These are phyloP conservation scores for Paecilomyces niveus DNA, from an alignment of 2,329 filamentous ascomycete species.

Conservation along the genomic window DNA sequence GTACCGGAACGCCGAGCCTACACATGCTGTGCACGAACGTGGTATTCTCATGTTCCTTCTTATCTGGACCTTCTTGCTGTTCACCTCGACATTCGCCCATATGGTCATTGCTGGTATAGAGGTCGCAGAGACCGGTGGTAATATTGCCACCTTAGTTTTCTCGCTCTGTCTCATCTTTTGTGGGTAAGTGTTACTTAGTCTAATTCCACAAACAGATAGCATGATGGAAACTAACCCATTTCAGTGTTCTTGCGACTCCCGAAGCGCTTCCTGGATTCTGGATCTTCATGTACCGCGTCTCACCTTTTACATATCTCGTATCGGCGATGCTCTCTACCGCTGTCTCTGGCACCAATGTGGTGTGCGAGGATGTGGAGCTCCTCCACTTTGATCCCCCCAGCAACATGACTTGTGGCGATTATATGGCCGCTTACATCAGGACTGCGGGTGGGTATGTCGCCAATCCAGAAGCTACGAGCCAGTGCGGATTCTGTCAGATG, in stretches of 20 bases:
- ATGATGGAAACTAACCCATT: too few species aligned
- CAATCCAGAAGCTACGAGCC: constrained; percentile 36
- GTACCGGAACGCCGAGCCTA: neutral
- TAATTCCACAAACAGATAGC: too few species aligned
- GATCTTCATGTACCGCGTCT: constrained; percentile 69
- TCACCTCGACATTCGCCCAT: neutral
- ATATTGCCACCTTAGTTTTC: constrained; percentile 48
- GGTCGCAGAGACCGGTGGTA: constrained; percentile 53
- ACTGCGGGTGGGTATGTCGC: constrained; percentile 33
- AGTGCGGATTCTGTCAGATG: constrained; percentile 46
- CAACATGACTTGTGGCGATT: constrained; percentile 53
- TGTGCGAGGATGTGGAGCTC: constrained; percentile 24
- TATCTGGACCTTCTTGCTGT: neutral
- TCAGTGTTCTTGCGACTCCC: neutral
- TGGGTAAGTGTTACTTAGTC: constrained; percentile 1
- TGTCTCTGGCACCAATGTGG: constrained; percentile 21
- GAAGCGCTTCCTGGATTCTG: constrained; percentile 60
- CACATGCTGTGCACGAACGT: neutral
- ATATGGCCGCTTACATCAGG: constrained; percentile 37
- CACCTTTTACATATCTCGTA: constrained; percentile 55
- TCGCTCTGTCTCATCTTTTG: constrained; percentile 51
- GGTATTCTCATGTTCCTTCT: neutral
- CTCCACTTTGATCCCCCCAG: constrained; percentile 42
- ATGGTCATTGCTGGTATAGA: constrained; percentile 22
- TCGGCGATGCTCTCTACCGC: constrained; percentile 38